Evolutionary conservation across 768 basidiomycete genomes (phyloP).

Genomic region (Rhizopogon sp.): DNA sequence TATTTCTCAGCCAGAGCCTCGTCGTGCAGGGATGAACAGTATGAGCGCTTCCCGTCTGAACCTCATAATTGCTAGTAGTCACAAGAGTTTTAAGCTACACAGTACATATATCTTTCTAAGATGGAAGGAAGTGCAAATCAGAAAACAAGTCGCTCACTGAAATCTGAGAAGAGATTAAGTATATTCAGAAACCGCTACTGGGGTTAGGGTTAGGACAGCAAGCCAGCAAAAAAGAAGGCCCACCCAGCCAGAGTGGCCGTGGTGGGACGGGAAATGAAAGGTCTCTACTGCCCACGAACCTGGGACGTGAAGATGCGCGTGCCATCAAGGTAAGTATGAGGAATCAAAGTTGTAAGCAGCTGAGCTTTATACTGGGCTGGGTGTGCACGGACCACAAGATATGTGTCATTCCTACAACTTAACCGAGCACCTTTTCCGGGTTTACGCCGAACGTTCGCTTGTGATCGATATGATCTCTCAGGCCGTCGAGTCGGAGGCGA

Average conservation of each 20-base stretch:
- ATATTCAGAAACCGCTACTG: neutral
- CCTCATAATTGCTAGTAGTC: no score
- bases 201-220: constrained; percentile 21
- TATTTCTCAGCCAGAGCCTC: no score
- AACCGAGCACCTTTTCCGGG: no score
- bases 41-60: no score
- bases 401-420: no score
- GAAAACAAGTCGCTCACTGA: no score
- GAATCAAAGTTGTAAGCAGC: neutral
- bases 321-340: constrained; percentile 65
- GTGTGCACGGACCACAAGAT: neutral
- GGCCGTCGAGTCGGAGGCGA: neutral
- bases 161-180: no score
- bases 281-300: constrained; percentile 50
- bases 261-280: constrained; percentile 63
- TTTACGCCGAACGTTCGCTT: no score
- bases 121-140: no score
- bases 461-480: neutral
- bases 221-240: constrained; percentile 30
- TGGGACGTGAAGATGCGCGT: constrained; percentile 47
- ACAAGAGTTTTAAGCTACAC: no score
- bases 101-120: no score
- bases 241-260: constrained; percentile 49
- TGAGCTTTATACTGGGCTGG: constrained; percentile 6
- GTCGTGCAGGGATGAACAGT: no score